phyloP scores from a whole-genome alignment of 306 rosid species.

The Ammopiptanthus mongolicus region DNA sequence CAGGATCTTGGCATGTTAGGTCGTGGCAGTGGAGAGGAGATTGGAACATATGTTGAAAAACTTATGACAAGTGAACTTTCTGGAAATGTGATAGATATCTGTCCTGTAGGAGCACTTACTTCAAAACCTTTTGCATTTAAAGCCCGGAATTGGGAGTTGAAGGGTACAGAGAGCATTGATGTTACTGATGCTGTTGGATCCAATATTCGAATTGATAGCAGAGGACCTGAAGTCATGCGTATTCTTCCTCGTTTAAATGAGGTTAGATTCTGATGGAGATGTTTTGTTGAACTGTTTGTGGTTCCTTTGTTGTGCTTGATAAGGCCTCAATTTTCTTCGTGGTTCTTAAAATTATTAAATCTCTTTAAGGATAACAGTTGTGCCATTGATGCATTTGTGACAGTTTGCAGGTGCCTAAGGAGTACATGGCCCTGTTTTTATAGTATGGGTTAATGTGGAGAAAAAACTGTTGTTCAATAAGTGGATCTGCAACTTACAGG shows the following conservation, averaged over 20 bases:
- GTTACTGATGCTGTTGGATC: conserved; percentile 99
- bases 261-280: conserved; percentile 43
- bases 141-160: conserved; percentile 96
- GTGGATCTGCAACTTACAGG: neutral
- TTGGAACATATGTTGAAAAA: conserved; percentile 94
- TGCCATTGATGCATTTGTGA: neutral
- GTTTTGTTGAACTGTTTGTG: conserved; percentile 1
- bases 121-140: conserved; percentile 99
- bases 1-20: conserved; percentile 98
- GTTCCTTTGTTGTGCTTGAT: neutral
- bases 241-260: conserved; percentile 89
- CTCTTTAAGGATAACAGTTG: neutral
- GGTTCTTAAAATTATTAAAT: neutral
- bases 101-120: conserved; percentile 97
- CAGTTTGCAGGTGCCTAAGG: neutral
- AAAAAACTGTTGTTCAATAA: neutral
- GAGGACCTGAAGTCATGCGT: conserved; percentile 98
- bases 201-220: conserved; percentile 92
- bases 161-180: conserved; percentile 92
- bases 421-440: conserved; percentile 7
- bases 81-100: conserved; percentile 97
- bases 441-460: neutral
- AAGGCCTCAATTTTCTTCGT: neutral
- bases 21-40: conserved; percentile 99
- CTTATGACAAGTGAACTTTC: conserved; percentile 98